Evolutionary conservation across 164 flowering plant genomes (phyloP).

Genomic region (Liquidambar formosana): DNA sequence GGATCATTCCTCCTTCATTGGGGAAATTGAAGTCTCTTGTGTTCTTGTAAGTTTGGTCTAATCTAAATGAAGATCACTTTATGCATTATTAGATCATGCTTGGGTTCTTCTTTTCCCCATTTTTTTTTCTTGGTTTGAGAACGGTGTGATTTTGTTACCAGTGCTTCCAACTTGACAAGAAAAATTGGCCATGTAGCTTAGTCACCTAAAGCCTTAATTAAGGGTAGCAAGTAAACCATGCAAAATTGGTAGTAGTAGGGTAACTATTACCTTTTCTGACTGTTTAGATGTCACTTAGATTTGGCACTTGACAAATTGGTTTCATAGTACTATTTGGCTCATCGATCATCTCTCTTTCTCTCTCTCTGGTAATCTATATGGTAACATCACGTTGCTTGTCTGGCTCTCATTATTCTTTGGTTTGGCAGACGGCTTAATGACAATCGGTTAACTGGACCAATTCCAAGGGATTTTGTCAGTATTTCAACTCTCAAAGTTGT

Average conservation of each 20-base stretch:
- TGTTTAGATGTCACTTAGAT: neutral
- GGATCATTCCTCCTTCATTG: conserved; percentile 67
- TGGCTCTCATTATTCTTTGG: neutral
- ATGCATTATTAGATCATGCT: neutral
- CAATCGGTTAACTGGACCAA: conserved; percentile 67
- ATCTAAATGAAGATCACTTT: neutral
- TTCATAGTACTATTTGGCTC: neutral
- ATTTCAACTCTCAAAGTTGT: conserved; percentile 79
- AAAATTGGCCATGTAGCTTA: neutral
- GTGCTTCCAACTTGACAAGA: neutral
- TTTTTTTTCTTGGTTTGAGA: neutral
- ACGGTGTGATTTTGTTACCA: neutral
- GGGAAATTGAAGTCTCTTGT: conserved; percentile 86
- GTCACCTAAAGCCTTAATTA: neutral
- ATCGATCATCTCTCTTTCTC: neutral
- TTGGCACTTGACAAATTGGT: neutral
- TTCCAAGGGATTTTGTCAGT: conserved; percentile 63
- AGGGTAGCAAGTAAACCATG: neutral
- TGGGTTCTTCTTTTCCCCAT: neutral
- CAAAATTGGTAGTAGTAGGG: neutral
- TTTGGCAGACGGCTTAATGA: conserved; percentile 73
- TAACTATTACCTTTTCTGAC: neutral
- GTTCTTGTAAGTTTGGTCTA: conserved; percentile 64
- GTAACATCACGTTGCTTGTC: neutral
- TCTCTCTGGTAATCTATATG: neutral